Evolutionary conservation across 345 rosid species (phyloP).

Genomic region (Eucalyptus erythrocorys): DNA sequence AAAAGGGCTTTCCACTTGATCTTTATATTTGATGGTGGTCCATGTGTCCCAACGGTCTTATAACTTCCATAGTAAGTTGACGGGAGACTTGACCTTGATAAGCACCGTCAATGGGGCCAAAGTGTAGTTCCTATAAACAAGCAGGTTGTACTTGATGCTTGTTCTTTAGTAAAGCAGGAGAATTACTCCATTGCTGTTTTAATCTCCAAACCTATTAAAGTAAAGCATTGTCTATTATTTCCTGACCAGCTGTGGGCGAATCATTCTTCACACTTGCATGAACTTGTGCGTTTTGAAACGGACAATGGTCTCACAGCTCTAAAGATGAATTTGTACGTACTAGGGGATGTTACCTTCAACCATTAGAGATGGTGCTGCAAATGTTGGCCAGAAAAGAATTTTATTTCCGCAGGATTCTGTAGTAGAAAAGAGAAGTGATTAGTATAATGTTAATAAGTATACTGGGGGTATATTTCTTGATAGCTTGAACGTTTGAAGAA

Average conservation of each 20-base stretch:
- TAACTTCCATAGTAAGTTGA: neutral
- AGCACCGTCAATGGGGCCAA: neutral
- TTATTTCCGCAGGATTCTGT: neutral
- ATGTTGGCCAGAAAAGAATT: neutral
- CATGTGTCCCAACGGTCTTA: neutral
- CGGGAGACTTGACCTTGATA: neutral
- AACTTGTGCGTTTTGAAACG: neutral
- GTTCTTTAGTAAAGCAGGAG: neutral
- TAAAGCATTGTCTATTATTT: neutral
- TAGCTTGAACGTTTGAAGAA: neutral
- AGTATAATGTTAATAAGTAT: neutral
- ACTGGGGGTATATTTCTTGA: neutral
- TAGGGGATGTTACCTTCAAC: neutral
- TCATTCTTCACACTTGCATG: neutral
- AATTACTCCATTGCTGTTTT: neutral
- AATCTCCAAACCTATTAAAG: neutral
- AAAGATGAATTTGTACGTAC: neutral
- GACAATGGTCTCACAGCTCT: neutral
- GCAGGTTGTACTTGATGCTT: neutral
- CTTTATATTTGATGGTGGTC: neutral
- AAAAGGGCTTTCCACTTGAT: neutral
- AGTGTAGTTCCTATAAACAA: neutral
- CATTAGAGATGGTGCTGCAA: neutral
- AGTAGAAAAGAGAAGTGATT: neutral
- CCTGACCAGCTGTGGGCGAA: neutral